Conservation (phyloP, 1,284 basidiomycete species). For the Trametes sp. region DNA sequence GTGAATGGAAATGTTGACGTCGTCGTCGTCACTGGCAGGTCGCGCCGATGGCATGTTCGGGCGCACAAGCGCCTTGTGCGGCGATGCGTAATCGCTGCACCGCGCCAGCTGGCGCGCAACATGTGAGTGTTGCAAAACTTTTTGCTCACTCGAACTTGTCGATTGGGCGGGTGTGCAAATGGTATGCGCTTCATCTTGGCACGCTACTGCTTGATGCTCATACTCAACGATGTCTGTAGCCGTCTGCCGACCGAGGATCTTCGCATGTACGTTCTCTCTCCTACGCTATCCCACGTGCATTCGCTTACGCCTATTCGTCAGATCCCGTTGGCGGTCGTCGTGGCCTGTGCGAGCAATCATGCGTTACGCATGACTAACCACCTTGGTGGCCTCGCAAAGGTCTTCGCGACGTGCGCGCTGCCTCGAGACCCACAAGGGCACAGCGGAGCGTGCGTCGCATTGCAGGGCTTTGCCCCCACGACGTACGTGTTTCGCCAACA, state of each 20-base stretch:
- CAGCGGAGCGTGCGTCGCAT: constrained; percentile 9
- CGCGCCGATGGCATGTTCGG: background rate
- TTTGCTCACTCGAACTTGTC: too few relatives aligned
- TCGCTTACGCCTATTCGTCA: background rate
- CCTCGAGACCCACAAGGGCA: background rate
- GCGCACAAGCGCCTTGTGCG: background rate
- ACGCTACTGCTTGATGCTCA: background rate
- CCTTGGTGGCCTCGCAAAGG: background rate
- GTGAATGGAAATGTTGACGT: background rate
- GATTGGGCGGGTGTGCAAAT: background rate
- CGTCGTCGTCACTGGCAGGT: background rate
- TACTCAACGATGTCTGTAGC: too few relatives aligned
- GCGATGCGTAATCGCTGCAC: background rate
- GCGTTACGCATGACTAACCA: too few relatives aligned
- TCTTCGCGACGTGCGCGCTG: constrained; percentile 8
- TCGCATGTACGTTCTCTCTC: background rate
- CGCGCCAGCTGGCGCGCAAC: background rate
- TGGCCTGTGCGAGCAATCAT: background rate
- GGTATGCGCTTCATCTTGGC: background rate
- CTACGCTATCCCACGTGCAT: background rate
- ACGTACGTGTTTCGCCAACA: background rate
- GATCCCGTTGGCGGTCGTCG: background rate
- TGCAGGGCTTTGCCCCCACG: constrained; percentile 10
- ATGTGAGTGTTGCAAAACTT: background rate
- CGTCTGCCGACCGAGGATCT: too few relatives aligned